phyloP scores from a whole-genome alignment of 1,284 basidiomycete species.

The Filobasidium uniguttulatum region DNA sequence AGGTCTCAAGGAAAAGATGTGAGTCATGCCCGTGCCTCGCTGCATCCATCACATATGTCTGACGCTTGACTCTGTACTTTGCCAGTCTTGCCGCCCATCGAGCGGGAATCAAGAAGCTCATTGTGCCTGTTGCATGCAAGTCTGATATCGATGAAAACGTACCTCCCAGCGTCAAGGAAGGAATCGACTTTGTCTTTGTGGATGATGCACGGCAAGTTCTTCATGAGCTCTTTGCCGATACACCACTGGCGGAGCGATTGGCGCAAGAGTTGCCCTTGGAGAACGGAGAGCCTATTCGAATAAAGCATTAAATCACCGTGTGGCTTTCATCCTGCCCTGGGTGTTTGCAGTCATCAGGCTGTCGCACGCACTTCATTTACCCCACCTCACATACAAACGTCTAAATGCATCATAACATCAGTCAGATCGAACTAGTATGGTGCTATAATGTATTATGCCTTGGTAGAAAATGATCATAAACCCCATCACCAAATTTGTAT shows the following conservation, averaged over 20 bases:
- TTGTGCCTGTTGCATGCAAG: slow-evolving; percentile 73
- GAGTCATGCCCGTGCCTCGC: slow-evolving; percentile 6
- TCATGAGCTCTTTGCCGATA: slow-evolving; percentile 63
- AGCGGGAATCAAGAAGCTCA: slow-evolving; percentile 73
- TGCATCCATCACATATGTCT: background rate
- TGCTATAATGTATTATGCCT: too few relatives aligned
- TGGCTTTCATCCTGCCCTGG: too few relatives aligned
- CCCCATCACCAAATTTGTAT: too few relatives aligned
- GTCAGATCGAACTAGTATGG: too few relatives aligned
- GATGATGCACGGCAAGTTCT: slow-evolving; percentile 79
- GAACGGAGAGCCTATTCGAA: slow-evolving; percentile 10
- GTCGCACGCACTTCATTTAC: too few relatives aligned
- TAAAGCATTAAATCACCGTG: slow-evolving; percentile 13
- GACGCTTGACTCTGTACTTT: background rate
- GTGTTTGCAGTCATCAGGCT: too few relatives aligned
- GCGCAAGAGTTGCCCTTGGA: slow-evolving; percentile 43
- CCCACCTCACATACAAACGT: too few relatives aligned
- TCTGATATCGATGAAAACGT: slow-evolving; percentile 93
- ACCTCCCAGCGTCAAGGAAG: slow-evolving; percentile 81
- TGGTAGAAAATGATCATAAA: too few relatives aligned
- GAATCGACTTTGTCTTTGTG: slow-evolving; percentile 79
- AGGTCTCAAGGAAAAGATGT: slow-evolving; percentile 85
- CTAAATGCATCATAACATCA: too few relatives aligned
- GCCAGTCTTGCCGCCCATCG: slow-evolving; percentile 66
- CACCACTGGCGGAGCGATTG: slow-evolving; percentile 50